Evolutionary conservation across 2,329 filamentous ascomycete genomes (phyloP), one percentile per base, ranked within the genome.

Genomic region (Dactylonectria macrodidyma): DNA sequence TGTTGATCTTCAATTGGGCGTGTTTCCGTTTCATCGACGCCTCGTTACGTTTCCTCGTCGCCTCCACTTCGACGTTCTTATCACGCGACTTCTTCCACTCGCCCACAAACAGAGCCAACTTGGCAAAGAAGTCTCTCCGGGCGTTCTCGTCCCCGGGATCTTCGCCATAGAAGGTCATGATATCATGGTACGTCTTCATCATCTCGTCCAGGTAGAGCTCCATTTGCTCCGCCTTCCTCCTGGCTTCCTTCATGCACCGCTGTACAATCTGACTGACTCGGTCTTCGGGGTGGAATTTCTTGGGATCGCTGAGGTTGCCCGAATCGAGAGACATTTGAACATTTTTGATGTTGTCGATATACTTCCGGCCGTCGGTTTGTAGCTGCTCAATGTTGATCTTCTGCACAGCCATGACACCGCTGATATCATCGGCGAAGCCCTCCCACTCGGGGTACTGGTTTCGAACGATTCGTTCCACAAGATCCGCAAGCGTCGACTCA

Each of bases 381-480:
- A 99, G 87, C 82, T 97, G 94, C 80, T 98, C 96, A 61, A 98
- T 93, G 78, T 97, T 98, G 82, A 98, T 88, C 85, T 98, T 98
- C 78, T 97, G 94, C 30, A 90, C 90, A 19, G 88, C 84, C 50
- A 96, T 83, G 41, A 98, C 95, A 24, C 92, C 92, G 24, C 83
- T 83, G 73, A 99, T 97, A 77, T 99, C 95, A 10, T 93, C 90
- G 19, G 90, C 86, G 81, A 98, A 98, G 38, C 88, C 88, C 81
- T 98, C 95, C 93, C 95, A 98, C 81, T 98, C 94, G 2, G 95
- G 93, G 74, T 98, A 99, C 79, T 98, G 95, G 78, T 94, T 96
- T 71, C 96, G 93, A 65, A 98, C 95, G 74, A 98, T 97, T 74
- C 95, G 93, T 82, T 99, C 96, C 50, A 99, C 95, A 50, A 98